Evolutionary conservation across 2,329 filamentous ascomycete species (phyloP), one percentile per base, ranked within the genome.

Genomic region (Colletotrichum theobromicola): DNA sequence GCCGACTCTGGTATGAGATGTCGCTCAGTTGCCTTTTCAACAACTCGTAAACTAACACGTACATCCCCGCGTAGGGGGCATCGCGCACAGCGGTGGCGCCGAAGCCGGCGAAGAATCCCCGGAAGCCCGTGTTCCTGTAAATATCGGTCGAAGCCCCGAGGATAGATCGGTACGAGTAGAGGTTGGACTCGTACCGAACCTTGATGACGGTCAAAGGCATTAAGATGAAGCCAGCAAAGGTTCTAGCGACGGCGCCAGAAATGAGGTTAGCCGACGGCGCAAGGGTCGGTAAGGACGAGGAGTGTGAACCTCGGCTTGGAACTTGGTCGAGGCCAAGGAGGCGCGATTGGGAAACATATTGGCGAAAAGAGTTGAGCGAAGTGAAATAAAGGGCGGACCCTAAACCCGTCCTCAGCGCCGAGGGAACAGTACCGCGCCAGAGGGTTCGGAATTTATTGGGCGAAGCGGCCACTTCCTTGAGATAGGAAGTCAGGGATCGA

Each of bases 141-240:
- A 98, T 98, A 78, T 97, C 95, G 37, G 87, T 87, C 2, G 90
- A 92, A 0, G 97, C 97, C 46, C 91, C 88, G 53, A 90, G 84
- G 28, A 98, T 87, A 2, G 95, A 96, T 28, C 90, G 89, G 85
- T 98, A 98, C 4, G 91, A 87, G 86, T 98, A 99, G 57, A 96
- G 87, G 76, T 90, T 95, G 30, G 94, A 96, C 84, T 99, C 97
- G 81, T 98, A 98, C 58, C 97, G 94, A 57, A 98, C 97, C 82
- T 99, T 99, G 80, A 99, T 93, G 58, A 99, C 93, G 2, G 97
- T 99, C 75, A 98, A 91, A 2, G 97, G 97, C 94, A 98, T 98
- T 85, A 98, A 92, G 60, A 97, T 86, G 80, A 98, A 94, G 46
- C 97, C 97, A 0, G 96, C 96, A 67, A 94, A 93, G 2, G 95